Evolutionary conservation across 306 rosid species (phyloP).

Genomic region (Crotalaria pallida): DNA sequence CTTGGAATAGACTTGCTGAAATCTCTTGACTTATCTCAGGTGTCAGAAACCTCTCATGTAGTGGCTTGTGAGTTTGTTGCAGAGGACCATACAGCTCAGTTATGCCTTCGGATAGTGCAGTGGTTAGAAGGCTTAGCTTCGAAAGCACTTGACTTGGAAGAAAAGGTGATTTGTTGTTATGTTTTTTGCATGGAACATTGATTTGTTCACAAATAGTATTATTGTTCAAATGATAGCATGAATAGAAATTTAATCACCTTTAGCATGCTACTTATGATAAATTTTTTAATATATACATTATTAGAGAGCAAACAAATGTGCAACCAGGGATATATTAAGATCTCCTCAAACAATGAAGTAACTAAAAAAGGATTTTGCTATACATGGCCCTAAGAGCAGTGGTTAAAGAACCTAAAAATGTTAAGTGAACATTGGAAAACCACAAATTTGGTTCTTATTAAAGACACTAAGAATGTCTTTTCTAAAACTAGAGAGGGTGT

Average conservation of each 20-base stretch:
- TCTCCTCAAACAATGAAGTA: background rate
- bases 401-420: no score
- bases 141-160: conserved; percentile 86
- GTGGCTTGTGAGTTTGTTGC: conserved; percentile 89
- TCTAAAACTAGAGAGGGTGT: no score
- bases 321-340: background rate
- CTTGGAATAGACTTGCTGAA: conserved; percentile 12
- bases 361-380: no score
- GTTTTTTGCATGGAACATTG: conserved; percentile 14
- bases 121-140: conserved; percentile 96
- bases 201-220: conserved; percentile 1
- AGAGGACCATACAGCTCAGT: conserved; percentile 77
- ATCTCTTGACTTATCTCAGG: conserved; percentile 44
- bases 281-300: background rate
- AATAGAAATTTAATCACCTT: background rate
- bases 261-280: background rate
- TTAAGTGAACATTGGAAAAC: no score
- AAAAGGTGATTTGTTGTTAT: conserved; percentile 54
- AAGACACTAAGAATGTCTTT: no score
- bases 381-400: no score
- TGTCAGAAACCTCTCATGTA: conserved; percentile 76
- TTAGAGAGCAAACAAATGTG: background rate
- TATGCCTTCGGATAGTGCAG: conserved; percentile 87
- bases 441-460: no score
- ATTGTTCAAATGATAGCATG: background rate